A percentile compares a stretch with the other conserved stretches of the same genome.
These are phyloP conservation scores for Apiospora saccharicola DNA, from an alignment of 2,329 filamentous ascomycete genomes.

Conservation along the genomic window DNA sequence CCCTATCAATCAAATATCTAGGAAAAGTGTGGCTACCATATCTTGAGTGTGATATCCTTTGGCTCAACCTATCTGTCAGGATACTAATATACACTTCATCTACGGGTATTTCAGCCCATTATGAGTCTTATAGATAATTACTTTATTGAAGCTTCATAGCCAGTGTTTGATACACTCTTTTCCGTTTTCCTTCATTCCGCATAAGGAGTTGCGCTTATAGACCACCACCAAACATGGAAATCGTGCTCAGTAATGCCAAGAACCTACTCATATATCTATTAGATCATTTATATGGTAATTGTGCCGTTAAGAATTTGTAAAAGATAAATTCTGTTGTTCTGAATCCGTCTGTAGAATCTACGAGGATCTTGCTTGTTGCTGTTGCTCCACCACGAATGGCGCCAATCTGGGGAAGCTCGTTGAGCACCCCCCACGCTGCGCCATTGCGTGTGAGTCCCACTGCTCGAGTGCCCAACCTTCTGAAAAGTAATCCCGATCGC, in stretches of 20 bases:
- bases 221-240: not conserved
- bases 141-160: too few relatives aligned
- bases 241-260: not conserved
- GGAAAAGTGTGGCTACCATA: too few relatives aligned
- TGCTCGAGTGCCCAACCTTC: conserved; percentile 1
- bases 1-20: too few relatives aligned
- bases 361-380: conserved; percentile 18
- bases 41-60: too few relatives aligned
- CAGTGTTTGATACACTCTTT: not conserved
- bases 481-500: not conserved
- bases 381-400: not conserved
- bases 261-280: not conserved
- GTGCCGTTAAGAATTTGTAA: not conserved
- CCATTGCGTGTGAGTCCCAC: not conserved
- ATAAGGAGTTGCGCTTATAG: not conserved
- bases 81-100: too few relatives aligned
- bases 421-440: not conserved
- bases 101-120: too few relatives aligned
- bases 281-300: not conserved
- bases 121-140: too few relatives aligned
- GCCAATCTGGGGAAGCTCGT: conserved; percentile 2
- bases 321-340: not conserved
- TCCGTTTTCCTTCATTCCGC: not conserved
- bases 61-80: too few relatives aligned
- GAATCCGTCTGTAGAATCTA: not conserved